phyloP scores from a whole-genome alignment of 148 eudicot genomes.

The Fallopia convolvulus region DNA sequence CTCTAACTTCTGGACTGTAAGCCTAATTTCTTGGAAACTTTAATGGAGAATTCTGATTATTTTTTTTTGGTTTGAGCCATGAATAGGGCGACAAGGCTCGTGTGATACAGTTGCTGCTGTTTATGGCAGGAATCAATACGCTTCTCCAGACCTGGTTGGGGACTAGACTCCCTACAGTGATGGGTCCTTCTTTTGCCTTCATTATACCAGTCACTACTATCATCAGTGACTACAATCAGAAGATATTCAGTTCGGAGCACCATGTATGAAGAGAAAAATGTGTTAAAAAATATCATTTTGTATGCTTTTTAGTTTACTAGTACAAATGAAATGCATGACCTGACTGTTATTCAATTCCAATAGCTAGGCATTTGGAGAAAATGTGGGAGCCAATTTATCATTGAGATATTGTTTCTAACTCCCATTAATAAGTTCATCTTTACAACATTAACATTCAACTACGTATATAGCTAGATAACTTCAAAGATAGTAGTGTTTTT shows the following conservation, averaged over 20 bases:
- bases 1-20: background rate
- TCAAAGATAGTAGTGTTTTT: background rate
- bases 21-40: background rate
- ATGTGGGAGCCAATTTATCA: too few relatives aligned
- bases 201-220: constrained; percentile 48
- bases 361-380: background rate
- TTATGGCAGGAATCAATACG: constrained; percentile 82
- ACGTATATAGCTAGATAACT: too few relatives aligned
- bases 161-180: constrained; percentile 85
- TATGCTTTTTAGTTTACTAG: background rate
- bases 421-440: too few relatives aligned
- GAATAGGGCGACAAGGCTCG: constrained; percentile 87
- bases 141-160: constrained; percentile 80
- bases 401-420: too few relatives aligned
- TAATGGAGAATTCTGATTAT: constrained; percentile 1
- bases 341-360: background rate
- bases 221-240: constrained; percentile 38
- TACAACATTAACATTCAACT: too few relatives aligned
- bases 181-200: constrained; percentile 91
- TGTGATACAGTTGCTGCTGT: constrained; percentile 73
- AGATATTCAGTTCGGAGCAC: constrained; percentile 40
- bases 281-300: background rate
- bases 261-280: constrained; percentile 35
- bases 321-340: background rate
- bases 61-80: constrained; percentile 11